phyloP scores from a whole-genome alignment of 2,329 filamentous ascomycete species.

The Claviceps maximensis region DNA sequence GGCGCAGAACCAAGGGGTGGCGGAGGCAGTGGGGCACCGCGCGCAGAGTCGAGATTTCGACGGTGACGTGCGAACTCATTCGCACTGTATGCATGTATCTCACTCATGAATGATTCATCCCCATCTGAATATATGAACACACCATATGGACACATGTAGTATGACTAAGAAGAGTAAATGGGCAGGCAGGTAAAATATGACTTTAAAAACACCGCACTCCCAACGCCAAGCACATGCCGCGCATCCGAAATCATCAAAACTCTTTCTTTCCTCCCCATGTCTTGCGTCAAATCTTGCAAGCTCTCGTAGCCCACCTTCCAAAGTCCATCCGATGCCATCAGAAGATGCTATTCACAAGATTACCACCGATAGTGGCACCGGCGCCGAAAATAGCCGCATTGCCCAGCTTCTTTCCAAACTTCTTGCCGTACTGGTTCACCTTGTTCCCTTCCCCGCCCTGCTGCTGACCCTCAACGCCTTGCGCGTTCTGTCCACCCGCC shows the following conservation, averaged over 20 bases:
- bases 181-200: too few species aligned
- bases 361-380: constrained; percentile 78
- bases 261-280: too few species aligned
- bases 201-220: background rate
- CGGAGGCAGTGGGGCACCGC: background rate
- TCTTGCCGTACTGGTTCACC: constrained; percentile 68
- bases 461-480: constrained; percentile 20
- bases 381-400: constrained; percentile 80
- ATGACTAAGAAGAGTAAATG: too few species aligned
- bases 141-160: background rate
- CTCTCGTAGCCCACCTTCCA: background rate
- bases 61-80: background rate
- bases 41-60: background rate
- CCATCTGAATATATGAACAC: too few species aligned
- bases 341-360: constrained; percentile 85
- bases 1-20: background rate
- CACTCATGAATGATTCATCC: too few species aligned
- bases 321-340: constrained; percentile 25
- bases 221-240: background rate
- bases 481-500: constrained; percentile 36
- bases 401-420: constrained; percentile 86
- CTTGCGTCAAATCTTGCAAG: background rate
- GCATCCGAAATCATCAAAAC: background rate
- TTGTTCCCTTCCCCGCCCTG: constrained; percentile 40
- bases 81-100: background rate